phyloP scores from a whole-genome alignment of 768 basidiomycete genomes.

The Melanogaster broomeanus region DNA sequence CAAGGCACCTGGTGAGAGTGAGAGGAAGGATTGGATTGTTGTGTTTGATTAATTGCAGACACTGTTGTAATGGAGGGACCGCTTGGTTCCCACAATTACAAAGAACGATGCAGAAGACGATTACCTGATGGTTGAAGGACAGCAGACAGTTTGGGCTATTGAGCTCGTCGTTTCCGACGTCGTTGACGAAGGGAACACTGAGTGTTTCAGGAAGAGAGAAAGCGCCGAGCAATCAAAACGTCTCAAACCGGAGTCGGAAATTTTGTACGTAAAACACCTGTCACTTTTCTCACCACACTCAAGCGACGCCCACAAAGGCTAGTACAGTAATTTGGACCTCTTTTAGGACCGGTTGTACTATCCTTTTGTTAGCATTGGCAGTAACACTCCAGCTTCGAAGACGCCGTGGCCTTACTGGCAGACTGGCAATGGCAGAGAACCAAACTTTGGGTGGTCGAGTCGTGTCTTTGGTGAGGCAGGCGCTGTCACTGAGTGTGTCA shows the following conservation, averaged over 20 bases:
- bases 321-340: neutral
- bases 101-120: neutral
- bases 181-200: constrained; percentile 13
- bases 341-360: too few relatives aligned
- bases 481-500: too few relatives aligned
- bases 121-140: neutral
- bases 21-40: constrained; percentile 31
- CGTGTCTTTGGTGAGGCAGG: too few relatives aligned
- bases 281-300: constrained; percentile 17
- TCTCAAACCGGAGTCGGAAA: constrained; percentile 27
- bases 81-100: constrained; percentile 6
- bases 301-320: neutral
- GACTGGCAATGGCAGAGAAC: too few relatives aligned
- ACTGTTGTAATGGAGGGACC: constrained; percentile 41
- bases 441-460: too few relatives aligned
- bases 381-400: too few relatives aligned
- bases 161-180: constrained; percentile 16
- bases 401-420: too few relatives aligned
- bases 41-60: constrained; percentile 36
- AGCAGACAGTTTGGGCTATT: neutral
- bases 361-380: too few relatives aligned
- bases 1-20: constrained; percentile 36
- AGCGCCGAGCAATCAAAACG: constrained; percentile 14
- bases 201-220: constrained; percentile 11
- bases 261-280: constrained; percentile 19